Base-by-base conservation (phyloP, 805 yeast species). In the Candida khao-thaluensis region DNA sequence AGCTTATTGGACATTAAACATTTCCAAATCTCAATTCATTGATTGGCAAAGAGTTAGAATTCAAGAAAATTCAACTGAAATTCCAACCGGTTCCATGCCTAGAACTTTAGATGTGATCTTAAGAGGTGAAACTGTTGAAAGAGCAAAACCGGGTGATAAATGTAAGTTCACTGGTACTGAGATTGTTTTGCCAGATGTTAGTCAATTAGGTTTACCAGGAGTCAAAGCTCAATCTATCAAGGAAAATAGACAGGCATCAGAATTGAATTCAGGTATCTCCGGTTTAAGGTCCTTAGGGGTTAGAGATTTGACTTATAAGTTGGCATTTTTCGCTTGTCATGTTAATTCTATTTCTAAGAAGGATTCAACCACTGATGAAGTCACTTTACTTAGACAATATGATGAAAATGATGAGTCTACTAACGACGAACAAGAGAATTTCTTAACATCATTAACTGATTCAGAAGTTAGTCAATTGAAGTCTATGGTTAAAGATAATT, bases 31-130 rank as follows among this genome's bases (percentile, higher is more conserved):
- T 0, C 85, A 82, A 45, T 91, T 93, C 54, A 71, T 88, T 47
- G 98, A 91, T 69, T 91, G 99, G 99, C 99, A 91, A 62, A 85
- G 85, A 49, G 91, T 89, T 17, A 78, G 97, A 52, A 85, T 91
- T 48, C 99, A 91, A 60, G 99, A 91, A 57, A 93, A 91, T 55
- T 82, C 97, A n/a, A 85, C 74, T 51, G 98, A 91, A 62, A 91
- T 91, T 41, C 99, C 99, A 18, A 88, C 96, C 0, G 99, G 99
- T 20, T 89, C 97, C 3, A 91, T 91, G 99, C 99, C 99, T 17
- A 79, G 99, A 60, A 91, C 96, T 1, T 63, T 91, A 53, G 99
- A 91, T 59, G 91, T 91, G 17, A 85, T 91, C 37, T 65, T 91
- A 42, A 74, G 99, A 52, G 98, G 98, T 37, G 97, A 91, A 50